Percentiles rank a stretch among this genome's conserved stretches.
These are phyloP conservation scores for Combretum micranthum DNA, from an alignment of 345 rosid species.

Conservation along the genomic window DNA sequence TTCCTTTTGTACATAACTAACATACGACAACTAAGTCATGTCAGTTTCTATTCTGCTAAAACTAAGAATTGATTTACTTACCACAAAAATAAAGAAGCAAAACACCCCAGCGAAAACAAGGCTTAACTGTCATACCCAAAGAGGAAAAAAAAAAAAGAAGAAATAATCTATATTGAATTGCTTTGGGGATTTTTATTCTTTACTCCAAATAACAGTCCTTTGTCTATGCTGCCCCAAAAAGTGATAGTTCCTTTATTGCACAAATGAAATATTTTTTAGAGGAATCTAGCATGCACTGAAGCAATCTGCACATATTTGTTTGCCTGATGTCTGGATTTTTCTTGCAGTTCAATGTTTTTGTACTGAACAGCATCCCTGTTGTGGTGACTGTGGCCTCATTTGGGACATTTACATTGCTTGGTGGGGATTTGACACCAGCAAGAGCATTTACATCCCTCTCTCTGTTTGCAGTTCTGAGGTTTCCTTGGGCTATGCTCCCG, in stretches of 20 bases:
- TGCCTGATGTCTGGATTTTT: conserved; percentile 10
- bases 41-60: too few relatives aligned
- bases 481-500: conserved; percentile 77
- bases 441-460: conserved; percentile 97
- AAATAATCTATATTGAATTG: not conserved
- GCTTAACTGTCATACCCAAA: too few relatives aligned
- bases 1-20: too few relatives aligned
- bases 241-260: too few relatives aligned
- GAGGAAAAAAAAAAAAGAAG: too few relatives aligned
- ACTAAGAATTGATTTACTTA: too few relatives aligned
- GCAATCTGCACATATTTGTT: conserved; percentile 8
- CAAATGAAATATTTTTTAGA: too few relatives aligned
- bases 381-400: conserved; percentile 79
- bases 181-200: too few relatives aligned
- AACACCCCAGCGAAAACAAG: too few relatives aligned
- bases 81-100: too few relatives aligned
- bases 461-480: conserved; percentile 65
- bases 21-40: too few relatives aligned
- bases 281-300: not conserved
- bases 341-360: conserved; percentile 76
- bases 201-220: not conserved
- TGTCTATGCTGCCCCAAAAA: too few relatives aligned
- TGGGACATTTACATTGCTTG: conserved; percentile 80
- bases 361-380: conserved; percentile 81
- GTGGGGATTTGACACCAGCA: conserved; percentile 90